These are phyloP conservation scores for Venturia nashicola DNA, from an alignment of 2,329 filamentous ascomycete genomes.

Conservation along the genomic window DNA sequence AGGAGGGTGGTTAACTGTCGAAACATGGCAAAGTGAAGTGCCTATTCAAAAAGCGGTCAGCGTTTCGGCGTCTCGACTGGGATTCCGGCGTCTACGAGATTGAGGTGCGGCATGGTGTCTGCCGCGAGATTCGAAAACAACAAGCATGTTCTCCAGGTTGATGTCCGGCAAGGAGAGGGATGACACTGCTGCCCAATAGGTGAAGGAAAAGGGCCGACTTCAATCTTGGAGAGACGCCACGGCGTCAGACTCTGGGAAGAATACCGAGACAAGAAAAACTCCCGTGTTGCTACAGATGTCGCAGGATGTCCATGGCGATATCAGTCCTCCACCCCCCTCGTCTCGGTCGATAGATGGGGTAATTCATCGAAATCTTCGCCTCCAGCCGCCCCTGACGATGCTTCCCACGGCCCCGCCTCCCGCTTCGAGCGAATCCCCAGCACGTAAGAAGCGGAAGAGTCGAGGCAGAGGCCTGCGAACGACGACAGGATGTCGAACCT, in stretches of 20 bases:
- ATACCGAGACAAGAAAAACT: neutral
- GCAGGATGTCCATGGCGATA: neutral
- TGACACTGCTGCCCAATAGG: neutral
- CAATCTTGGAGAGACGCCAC: neutral
- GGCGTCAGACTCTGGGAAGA: neutral
- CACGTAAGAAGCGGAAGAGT: conserved; percentile 26
- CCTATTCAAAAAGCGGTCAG: neutral
- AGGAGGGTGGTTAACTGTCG: neutral
- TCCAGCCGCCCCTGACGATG: neutral
- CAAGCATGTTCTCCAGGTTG: conserved; percentile 1
- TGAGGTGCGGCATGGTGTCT: neutral
- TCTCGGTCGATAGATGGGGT: neutral
- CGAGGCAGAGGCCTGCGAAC: conserved; percentile 32
- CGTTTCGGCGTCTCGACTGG: neutral
- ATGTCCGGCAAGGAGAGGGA: neutral
- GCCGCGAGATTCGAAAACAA: neutral
- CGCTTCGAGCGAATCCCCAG: conserved; percentile 13
- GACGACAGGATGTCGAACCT: conserved; percentile 33
- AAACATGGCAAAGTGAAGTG: neutral
- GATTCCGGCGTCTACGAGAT: neutral
- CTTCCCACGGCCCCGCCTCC: neutral
- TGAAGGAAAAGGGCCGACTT: neutral
- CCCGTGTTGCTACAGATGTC: neutral
- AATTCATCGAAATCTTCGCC: neutral
- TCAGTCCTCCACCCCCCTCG: neutral